Conservation (phyloP, 345 rosid species). For the Euclidium syriacum region DNA sequence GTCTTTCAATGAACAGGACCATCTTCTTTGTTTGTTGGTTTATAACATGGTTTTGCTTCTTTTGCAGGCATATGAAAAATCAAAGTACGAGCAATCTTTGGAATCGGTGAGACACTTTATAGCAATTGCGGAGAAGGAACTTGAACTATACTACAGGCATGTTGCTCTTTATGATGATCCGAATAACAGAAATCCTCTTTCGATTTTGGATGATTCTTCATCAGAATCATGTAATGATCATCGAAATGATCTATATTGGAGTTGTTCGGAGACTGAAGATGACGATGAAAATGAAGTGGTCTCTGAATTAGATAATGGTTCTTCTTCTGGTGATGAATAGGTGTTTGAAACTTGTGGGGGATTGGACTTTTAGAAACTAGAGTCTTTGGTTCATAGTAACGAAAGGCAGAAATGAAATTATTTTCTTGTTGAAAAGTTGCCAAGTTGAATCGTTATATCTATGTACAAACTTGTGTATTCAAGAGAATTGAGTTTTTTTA, state of each 20-base stretch:
- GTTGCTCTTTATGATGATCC: constrained; percentile 71
- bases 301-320: not conserved
- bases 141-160: constrained; percentile 76
- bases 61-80: constrained; percentile 74
- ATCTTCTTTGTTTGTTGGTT: not conserved
- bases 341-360: not conserved
- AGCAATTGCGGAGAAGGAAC: constrained; percentile 68
- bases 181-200: constrained; percentile 45
- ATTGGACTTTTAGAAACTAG: not conserved
- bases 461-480: not conserved
- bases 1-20: not conserved
- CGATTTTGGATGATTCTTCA: constrained; percentile 46
- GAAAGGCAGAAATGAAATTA: not conserved
- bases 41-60: not conserved
- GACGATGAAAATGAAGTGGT: constrained; percentile 23
- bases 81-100: constrained; percentile 85
- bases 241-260: constrained; percentile 2
- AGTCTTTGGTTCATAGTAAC: not conserved
- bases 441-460: not conserved
- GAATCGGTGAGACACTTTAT: constrained; percentile 78
- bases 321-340: not conserved
- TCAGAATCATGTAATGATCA: constrained; percentile 23
- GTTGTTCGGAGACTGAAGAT: constrained; percentile 29
- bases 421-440: not conserved
- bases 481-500: not conserved